Base-by-base conservation (phyloP, 352 stramenopile genomes). In the Phytophthora parvispora region DNA sequence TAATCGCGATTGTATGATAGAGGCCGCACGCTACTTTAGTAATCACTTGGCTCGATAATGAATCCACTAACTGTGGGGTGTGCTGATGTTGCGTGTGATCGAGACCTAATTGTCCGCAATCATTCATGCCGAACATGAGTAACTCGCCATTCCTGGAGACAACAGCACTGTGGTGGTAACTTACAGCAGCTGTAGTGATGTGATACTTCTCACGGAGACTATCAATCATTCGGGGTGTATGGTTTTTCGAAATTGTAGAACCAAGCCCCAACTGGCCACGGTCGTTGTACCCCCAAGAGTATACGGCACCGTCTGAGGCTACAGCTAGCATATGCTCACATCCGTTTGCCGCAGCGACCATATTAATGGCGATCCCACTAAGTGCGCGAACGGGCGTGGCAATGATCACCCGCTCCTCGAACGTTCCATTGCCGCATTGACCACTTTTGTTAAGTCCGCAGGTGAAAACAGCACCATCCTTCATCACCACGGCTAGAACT, bases 261-360 rank as follows among this genome's bases (percentile, higher is more conserved):
- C 90, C 88, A 18, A 96, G 74, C 9, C 90, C 90, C 36, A 97
- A 78, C 59, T 97, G 90, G 2, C 90, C 90, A 42, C 88, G 83
- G 52, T 97, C 90, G 53, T 97, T 97, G 72, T 95, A 97, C 40
- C 90, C 90, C 90, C 90, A 97, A 1, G 90, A 91, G 69, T 94
- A 97, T 3, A 93, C 88, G 13, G 79, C 72, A 16, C 88, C 90
- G 59, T 97, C 88, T 2, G 77, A 65, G n/a, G 84, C 71, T 28
- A 97, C 86, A 25, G 90, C 90, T 20, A 97, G 60, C 90, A 97
- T 97, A 64, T 97, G 90, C 50, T 97, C 90, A 29, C 88, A 96
- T 20, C 90, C 90, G 67, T 97, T 97, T 3, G 88, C 84, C 18
- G 88, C 90, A 20, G 88, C 87, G 8, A 96, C 75, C 78, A 90